phyloP scores from a whole-genome alignment of 75 land plant species.

The Cupressus sempervirens region DNA sequence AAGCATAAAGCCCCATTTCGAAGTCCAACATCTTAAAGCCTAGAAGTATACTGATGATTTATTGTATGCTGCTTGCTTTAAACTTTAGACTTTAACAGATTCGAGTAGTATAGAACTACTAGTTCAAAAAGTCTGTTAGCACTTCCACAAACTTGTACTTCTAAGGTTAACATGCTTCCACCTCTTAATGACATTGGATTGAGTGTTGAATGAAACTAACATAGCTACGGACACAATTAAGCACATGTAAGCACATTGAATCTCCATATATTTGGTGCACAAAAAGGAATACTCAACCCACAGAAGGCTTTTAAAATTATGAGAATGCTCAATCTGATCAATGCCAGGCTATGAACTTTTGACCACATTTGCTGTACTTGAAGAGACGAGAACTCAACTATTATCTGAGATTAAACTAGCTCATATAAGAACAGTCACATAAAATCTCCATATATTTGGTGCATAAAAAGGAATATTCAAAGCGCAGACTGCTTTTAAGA shows the following conservation, averaged over 20 bases:
- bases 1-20: not conserved
- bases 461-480: not conserved
- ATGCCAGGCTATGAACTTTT: constrained; percentile 3
- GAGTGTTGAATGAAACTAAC: no score
- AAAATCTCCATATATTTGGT: not conserved
- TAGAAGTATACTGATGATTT: not conserved
- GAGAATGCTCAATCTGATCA: not conserved
- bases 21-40: not conserved
- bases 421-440: not conserved
- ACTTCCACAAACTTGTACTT: not conserved
- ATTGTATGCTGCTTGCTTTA: not conserved
- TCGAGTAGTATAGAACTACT: not conserved
- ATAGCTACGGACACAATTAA: not conserved
- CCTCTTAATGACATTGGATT: no score
- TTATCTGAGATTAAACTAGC: constrained; percentile 4
- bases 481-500: not conserved
- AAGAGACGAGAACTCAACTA: not conserved
- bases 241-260: not conserved
- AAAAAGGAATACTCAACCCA: not conserved
- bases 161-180: not conserved
- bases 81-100: no score
- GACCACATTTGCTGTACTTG: not conserved
- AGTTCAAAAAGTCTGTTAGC: not conserved
- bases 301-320: not conserved
- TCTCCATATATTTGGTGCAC: not conserved